Evolutionary conservation across 163 green algal species (phyloP).

Genomic region (Prototheca wickerhamii): DNA sequence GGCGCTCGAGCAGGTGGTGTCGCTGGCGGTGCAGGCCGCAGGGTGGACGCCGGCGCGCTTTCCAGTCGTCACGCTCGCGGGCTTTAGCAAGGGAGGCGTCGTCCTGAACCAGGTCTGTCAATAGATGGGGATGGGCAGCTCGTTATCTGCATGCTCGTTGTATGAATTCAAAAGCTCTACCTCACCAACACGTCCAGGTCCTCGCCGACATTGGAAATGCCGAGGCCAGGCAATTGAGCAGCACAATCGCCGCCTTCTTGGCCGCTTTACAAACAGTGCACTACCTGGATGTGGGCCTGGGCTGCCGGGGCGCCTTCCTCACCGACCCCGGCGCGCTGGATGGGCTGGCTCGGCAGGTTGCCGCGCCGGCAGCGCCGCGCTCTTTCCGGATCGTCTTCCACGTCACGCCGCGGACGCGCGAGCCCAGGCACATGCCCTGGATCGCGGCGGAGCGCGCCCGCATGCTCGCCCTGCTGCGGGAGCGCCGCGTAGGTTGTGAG

Average conservation of each 20-base stretch:
- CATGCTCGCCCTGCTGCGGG: too few species aligned
- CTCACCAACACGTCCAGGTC: too few species aligned
- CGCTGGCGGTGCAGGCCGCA: slow-evolving; percentile 12
- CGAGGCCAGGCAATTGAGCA: too few species aligned
- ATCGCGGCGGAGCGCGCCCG: too few species aligned
- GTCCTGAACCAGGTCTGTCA: slow-evolving; percentile 42
- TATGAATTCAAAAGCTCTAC: too few species aligned
- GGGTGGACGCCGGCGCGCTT: neutral
- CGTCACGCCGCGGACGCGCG: slow-evolving; percentile 38
- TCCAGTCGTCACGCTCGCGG: slow-evolving; percentile 8
- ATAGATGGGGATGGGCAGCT: neutral
- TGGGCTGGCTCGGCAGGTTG: slow-evolving; percentile 3
- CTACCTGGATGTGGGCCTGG: slow-evolving; percentile 49
- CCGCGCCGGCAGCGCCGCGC: neutral
- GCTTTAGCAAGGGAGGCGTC: slow-evolving; percentile 48
- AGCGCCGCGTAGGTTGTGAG: too few species aligned
- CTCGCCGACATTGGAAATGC: neutral
- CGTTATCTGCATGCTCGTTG: too few species aligned
- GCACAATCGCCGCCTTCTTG: slow-evolving; percentile 5
- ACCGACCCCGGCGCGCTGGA: slow-evolving; percentile 14
- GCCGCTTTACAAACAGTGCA: slow-evolving; percentile 30
- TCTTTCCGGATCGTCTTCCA: slow-evolving; percentile 28
- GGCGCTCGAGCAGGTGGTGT: slow-evolving; percentile 11
- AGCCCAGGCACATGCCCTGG: too few species aligned
- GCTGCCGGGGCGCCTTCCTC: slow-evolving; percentile 31